Evolutionary conservation across 2,329 filamentous ascomycete genomes (phyloP), one percentile per base, ranked within the genome.

Genomic region (Calonectria leucothoes): DNA sequence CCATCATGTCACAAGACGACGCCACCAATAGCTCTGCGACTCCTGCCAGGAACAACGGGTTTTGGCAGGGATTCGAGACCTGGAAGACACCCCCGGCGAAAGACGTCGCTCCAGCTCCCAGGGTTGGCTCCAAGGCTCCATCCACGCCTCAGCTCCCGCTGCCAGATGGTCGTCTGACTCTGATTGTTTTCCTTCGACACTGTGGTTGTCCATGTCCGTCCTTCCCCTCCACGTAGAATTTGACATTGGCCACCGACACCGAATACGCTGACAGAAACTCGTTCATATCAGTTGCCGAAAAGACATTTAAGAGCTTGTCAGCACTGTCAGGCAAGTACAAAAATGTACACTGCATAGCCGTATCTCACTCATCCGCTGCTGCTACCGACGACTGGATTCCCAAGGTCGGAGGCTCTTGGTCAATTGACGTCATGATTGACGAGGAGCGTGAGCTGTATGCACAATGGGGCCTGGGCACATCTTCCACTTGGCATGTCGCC

Each of bases 151-250:
- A 87, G 72, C 84, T 94, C 7, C 80, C 81, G 10, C 82, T 93
- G n/a, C 88, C 89, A 1, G 83, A 86, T 51, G 84, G 85, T 29
- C 91, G 89, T 77, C 91, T 91, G 0, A 90, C 89, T 0, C 81
- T 95, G 1, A 84, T 95, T 25, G 88, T 91, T 20, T 95, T 95
- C 79, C 87, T 95, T 7, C 88, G 93, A 39, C 93, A 95, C 82
- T 95, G 93, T 81, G 93, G 93, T 39, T 94, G 93, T 84, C 93
- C 93, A 14, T 94, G 93, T 93, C 88, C 81, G 88, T n/a, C 23
- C 39, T 59, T 55, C 52, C 55, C 31, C 14, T 45, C 23, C 15
- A 29, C 25, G 33, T 37, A 15, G 14, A 14, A 35, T 33, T 27
- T 33, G 23, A 27, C 17, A 35, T 37, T 17, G 31, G 17, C n/a